Conservation (phyloP, 2,329 filamentous ascomycete genomes). For the Xylaria polymorpha region DNA sequence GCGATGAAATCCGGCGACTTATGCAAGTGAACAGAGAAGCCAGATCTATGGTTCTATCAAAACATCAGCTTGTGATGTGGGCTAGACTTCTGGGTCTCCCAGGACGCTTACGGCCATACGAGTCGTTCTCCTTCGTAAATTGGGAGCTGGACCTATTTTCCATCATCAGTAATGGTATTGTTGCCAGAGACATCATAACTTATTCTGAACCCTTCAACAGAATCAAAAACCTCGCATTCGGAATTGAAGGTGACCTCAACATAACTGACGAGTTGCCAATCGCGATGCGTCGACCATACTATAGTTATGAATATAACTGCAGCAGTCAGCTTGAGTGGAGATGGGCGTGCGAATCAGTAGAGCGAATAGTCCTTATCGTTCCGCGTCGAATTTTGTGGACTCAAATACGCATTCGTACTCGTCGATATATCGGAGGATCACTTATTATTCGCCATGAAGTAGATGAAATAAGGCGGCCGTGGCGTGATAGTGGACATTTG, state of each 20-base stretch:
- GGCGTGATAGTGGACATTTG: neutral
- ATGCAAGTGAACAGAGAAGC: conserved; percentile 11
- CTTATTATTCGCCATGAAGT: neutral
- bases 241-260: no score
- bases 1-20: neutral
- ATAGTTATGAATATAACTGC: no score
- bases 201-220: neutral
- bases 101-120: neutral
- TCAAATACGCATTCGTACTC: neutral
- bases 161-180: neutral
- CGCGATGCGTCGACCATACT: no score
- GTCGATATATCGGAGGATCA: neutral
- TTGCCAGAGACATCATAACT: no score
- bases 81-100: no score
- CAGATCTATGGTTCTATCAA: neutral
- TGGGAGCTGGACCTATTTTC: conserved; percentile 5
- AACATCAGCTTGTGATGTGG: neutral
- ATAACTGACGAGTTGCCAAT: no score
- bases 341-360: neutral
- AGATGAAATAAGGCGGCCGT: neutral
- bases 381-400: neutral
- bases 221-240: neutral
- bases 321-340: neutral
- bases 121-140: neutral
- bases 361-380: neutral